Conservation (phyloP, 2,329 filamentous ascomycete genomes). For the Trichoderma polysporum region DNA sequence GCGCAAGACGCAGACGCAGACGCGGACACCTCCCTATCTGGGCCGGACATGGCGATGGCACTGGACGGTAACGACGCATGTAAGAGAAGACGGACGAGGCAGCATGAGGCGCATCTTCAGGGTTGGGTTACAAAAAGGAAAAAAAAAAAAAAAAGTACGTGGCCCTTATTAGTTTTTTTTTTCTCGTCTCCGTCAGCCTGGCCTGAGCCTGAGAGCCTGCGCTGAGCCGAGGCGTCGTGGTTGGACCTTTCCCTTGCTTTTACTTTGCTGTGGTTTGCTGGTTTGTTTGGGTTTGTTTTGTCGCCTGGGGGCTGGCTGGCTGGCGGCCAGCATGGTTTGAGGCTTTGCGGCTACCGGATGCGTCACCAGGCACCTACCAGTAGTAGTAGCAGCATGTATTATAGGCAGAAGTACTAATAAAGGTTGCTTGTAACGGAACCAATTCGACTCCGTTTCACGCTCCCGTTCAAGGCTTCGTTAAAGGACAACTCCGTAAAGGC, state of each 20-base stretch:
- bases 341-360: constrained; percentile 18
- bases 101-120: constrained; percentile 20
- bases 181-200: not conserved
- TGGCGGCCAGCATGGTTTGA: no score
- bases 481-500: not conserved
- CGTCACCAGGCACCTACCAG: not conserved
- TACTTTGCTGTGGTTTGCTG: not conserved
- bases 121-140: not conserved
- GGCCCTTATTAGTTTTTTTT: not conserved
- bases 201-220: not conserved
- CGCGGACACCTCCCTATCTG: constrained; percentile 15
- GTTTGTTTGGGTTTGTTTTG: not conserved
- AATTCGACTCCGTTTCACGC: not conserved
- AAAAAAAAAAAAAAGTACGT: not conserved
- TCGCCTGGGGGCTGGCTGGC: no score
- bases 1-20: no score
- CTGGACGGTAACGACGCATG: constrained; percentile 3
- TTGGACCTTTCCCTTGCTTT: not conserved
- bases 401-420: not conserved
- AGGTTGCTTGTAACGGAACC: no score
- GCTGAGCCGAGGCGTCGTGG: no score
- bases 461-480: not conserved
- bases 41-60: constrained; percentile 21
- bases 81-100: constrained; percentile 8
- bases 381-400: not conserved